phyloP scores from a whole-genome alignment of 2,329 filamentous ascomycete genomes.

The Colletotrichum sp. region DNA sequence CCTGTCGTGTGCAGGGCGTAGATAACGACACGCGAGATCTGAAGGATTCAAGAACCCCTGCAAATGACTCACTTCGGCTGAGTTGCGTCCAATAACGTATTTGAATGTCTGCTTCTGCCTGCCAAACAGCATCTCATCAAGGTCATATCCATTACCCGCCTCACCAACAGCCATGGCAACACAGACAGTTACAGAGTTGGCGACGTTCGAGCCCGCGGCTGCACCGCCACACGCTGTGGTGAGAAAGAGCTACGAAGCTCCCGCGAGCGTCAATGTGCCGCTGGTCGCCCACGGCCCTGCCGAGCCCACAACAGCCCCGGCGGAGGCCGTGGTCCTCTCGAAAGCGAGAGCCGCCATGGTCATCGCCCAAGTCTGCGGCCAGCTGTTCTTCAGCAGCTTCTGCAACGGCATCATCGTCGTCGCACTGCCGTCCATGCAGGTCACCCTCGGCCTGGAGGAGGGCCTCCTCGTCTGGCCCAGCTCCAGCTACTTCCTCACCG shows the following conservation, averaged over 20 bases:
- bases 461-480: neutral
- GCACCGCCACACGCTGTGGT: fast-evolving
- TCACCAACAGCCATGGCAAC: neutral
- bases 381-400: neutral
- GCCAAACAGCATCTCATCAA: neutral
- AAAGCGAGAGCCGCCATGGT: neutral
- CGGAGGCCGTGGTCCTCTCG: neutral
- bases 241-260: neutral
- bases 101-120: neutral
- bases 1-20: neutral
- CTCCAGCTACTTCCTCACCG: neutral
- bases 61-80: neutral
- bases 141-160: neutral
- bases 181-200: neutral
- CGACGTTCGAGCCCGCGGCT: neutral
- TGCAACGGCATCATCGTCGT: neutral
- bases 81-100: neutral
- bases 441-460: neutral
- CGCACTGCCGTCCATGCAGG: neutral
- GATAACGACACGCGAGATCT: neutral
- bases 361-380: neutral
- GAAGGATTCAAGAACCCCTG: neutral
- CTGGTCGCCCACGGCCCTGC: neutral
- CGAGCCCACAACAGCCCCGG: neutral
- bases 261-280: neutral